Evolutionary conservation across 2,329 filamentous ascomycete species (phyloP).

Genomic region (Kalaharituber pfeilii): DNA sequence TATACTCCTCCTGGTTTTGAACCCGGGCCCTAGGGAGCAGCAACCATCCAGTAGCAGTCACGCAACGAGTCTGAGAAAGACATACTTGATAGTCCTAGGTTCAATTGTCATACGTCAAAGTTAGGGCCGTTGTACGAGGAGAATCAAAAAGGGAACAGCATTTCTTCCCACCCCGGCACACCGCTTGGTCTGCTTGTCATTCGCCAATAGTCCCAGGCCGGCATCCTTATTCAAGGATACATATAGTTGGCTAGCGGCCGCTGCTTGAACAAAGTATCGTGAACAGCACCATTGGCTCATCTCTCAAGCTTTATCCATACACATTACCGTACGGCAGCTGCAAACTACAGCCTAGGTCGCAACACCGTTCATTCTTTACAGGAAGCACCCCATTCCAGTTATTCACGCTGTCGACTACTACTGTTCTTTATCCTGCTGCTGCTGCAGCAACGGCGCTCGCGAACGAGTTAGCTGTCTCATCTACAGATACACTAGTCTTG

Average conservation of each 20-base stretch:
- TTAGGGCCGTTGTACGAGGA: not conserved
- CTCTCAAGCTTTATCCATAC: not conserved
- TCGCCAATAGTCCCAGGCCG: not conserved
- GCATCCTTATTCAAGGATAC: not conserved
- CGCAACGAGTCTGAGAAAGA: not conserved
- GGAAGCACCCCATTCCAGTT: not conserved
- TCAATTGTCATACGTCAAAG: not conserved
- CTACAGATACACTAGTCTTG: constrained; percentile 14
- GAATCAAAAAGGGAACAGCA: not conserved
- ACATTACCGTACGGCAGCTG: not conserved
- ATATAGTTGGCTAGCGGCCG: not conserved
- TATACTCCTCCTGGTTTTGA: not conserved
- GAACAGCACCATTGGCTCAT: not conserved
- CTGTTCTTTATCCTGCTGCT: constrained; percentile 15
- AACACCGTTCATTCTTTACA: not conserved
- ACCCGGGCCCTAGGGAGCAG: not conserved
- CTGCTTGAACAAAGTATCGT: not conserved
- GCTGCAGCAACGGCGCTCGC: constrained; percentile 15
- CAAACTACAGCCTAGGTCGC: not conserved
- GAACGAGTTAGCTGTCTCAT: constrained; percentile 15
- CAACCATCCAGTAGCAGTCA: not conserved
- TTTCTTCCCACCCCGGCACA: not conserved
- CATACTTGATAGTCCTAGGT: not conserved
- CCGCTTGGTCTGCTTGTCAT: not conserved
- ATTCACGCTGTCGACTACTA: constrained; percentile 15